Conservation (phyloP, 371 early-diverging fungal species). For the Lichtheimia corymbifera region DNA sequence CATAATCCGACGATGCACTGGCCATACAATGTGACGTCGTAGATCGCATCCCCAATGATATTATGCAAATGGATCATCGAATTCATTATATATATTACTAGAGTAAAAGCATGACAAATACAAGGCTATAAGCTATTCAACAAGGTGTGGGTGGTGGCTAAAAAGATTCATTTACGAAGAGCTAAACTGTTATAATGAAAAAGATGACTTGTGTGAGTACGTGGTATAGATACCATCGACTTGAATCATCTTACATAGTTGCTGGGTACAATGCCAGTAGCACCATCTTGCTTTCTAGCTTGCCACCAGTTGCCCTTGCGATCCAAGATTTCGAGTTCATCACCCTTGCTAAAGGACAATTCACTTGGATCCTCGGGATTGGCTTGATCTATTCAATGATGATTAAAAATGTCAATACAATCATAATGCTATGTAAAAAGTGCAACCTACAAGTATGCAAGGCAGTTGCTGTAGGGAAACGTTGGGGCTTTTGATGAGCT, state of each 20-base stretch:
- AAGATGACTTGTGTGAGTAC: too few relatives aligned
- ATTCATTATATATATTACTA: too few relatives aligned
- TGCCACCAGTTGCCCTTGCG: conserved; percentile 97
- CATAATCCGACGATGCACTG: too few relatives aligned
- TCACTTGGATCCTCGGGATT: conserved; percentile 92
- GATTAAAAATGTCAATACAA: conserved; percentile 4
- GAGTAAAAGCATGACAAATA: too few relatives aligned
- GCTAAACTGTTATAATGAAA: too few relatives aligned
- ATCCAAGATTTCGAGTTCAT: conserved; percentile 82
- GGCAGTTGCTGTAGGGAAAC: conserved; percentile 24
- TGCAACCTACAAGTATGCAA: conserved; percentile 33
- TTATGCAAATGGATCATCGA: too few relatives aligned
- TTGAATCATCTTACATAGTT: conserved; percentile 67
- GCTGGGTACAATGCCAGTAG: conserved; percentile 88
- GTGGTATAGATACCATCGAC: too few relatives aligned
- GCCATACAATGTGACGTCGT: too few relatives aligned
- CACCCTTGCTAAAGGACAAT: conserved; percentile 84
- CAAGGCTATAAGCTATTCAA: too few relatives aligned
- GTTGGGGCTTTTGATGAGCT: conserved; percentile 11
- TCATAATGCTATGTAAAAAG: background rate
- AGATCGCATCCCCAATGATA: too few relatives aligned
- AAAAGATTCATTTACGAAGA: too few relatives aligned
- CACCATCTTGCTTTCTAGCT: conserved; percentile 79
- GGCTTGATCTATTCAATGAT: conserved; percentile 60
- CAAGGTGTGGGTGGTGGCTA: too few relatives aligned